phyloP scores from a whole-genome alignment of 805 yeast genomes.

The Zygotorulaspora florentina region DNA sequence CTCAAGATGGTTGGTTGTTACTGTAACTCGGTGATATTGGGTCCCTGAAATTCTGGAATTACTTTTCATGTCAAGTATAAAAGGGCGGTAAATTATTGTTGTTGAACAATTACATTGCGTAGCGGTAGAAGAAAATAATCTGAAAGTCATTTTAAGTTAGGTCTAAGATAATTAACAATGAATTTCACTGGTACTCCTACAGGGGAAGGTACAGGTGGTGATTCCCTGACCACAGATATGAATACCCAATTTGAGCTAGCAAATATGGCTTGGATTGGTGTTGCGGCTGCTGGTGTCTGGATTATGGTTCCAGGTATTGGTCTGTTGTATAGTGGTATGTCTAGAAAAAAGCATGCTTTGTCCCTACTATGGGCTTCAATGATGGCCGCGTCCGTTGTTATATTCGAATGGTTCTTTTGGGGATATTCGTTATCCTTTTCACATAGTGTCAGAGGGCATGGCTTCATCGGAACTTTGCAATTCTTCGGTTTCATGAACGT shows the following conservation, averaged over 20 bases:
- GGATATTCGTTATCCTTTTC: slow-evolving; percentile 89
- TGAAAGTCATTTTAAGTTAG: too few species aligned
- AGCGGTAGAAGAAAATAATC: background rate
- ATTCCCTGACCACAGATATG: slow-evolving; percentile 67
- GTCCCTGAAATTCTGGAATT: background rate
- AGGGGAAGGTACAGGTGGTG: slow-evolving; percentile 72
- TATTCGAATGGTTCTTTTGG: slow-evolving; percentile 98
- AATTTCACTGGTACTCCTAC: slow-evolving; percentile 44
- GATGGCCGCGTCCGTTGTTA: slow-evolving; percentile 76
- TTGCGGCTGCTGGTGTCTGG: slow-evolving; percentile 80
- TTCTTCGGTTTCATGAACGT: slow-evolving; percentile 79
- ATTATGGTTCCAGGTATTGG: slow-evolving; percentile 97
- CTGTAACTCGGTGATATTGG: background rate
- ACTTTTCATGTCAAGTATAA: background rate
- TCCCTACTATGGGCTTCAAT: slow-evolving; percentile 91
- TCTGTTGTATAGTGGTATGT: slow-evolving; percentile 83
- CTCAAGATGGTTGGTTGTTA: background rate
- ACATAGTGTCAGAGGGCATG: slow-evolving; percentile 54
- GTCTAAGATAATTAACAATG: background rate
- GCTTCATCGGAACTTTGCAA: slow-evolving; percentile 74
- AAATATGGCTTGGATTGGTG: slow-evolving; percentile 82
- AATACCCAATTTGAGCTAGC: slow-evolving; percentile 66
- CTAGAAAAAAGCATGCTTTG: slow-evolving; percentile 94
- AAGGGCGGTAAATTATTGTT: background rate
- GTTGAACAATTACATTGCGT: background rate